Conservation (phyloP, 441 rosid genomes). For the Populus tomentosa region DNA sequence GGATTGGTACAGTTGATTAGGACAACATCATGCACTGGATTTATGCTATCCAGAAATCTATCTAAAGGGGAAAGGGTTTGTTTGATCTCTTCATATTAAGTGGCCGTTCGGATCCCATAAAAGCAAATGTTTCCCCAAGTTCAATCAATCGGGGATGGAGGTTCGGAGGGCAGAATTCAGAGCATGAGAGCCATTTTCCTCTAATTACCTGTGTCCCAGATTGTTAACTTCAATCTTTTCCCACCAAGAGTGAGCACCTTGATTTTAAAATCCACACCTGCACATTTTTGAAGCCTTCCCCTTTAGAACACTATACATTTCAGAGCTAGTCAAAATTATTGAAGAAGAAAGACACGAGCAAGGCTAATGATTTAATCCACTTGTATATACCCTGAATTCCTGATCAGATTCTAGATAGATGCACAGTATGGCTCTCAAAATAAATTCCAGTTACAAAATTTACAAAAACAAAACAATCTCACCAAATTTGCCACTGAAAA, state of each 20-base stretch:
- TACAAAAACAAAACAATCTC: background rate
- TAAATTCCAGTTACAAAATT: background rate
- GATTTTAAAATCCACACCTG: conserved; percentile 80
- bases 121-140: background rate
- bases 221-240: conserved; percentile 64
- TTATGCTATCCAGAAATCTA: background rate
- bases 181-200: background rate
- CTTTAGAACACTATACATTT: background rate
- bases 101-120: background rate
- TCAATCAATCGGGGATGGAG: background rate
- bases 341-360: background rate
- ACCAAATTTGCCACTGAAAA: background rate
- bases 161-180: background rate
- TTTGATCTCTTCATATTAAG: background rate
- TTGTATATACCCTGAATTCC: background rate
- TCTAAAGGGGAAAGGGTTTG: too few species aligned
- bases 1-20: background rate
- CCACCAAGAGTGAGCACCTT: conserved; percentile 50
- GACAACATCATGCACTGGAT: background rate
- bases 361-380: background rate
- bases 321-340: background rate
- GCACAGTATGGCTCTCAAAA: background rate
- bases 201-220: conserved; percentile 72
- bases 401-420: background rate
- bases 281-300: conserved; percentile 4